A percentile compares a stretch with the other conserved stretches of the same genome.
Evolutionary conservation across 176 grass and related monocot genomes (phyloP).

Genomic region (Coix lacrymajobi): DNA sequence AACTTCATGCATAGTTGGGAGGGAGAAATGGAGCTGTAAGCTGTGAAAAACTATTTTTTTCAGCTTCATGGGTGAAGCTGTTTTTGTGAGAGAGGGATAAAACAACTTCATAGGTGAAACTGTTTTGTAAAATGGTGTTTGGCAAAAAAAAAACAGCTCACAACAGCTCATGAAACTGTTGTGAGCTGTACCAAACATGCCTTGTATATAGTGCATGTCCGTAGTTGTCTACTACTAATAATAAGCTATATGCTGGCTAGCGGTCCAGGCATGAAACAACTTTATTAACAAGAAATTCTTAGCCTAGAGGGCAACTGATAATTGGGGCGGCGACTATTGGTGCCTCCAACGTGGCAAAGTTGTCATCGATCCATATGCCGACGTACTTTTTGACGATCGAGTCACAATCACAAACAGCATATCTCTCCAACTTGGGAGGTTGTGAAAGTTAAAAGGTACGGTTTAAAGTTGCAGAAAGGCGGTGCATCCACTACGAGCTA

Average conservation of each 20-base stretch:
- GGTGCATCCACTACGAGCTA: not conserved
- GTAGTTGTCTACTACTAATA: not conserved
- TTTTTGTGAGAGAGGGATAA: no score
- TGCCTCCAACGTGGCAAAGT: slow-evolving; percentile 39
- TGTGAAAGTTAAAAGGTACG: slow-evolving; percentile 30
- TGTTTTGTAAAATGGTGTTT: no score
- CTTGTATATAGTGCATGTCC: not conserved
- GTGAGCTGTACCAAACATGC: no score
- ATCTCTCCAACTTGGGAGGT: slow-evolving; percentile 4
- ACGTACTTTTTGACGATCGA: slow-evolving; percentile 12
- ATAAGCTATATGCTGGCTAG: not conserved
- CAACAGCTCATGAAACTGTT: no score
- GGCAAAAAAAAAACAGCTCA: no score
- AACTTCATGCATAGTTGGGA: no score
- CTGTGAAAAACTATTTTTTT: no score
- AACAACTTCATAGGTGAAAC: no score
- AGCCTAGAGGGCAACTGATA: not conserved
- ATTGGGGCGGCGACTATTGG: slow-evolving; percentile 12
- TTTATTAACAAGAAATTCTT: not conserved
- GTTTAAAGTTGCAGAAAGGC: slow-evolving; percentile 32
- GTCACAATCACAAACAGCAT: not conserved
- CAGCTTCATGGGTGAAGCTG: no score
- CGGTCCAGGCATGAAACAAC: not conserved
- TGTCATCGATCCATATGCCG: not conserved
- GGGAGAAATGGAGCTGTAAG: no score